Evolutionary conservation across 2,329 filamentous ascomycete species (phyloP).

Genomic region (Phialemonium atrogriseum): DNA sequence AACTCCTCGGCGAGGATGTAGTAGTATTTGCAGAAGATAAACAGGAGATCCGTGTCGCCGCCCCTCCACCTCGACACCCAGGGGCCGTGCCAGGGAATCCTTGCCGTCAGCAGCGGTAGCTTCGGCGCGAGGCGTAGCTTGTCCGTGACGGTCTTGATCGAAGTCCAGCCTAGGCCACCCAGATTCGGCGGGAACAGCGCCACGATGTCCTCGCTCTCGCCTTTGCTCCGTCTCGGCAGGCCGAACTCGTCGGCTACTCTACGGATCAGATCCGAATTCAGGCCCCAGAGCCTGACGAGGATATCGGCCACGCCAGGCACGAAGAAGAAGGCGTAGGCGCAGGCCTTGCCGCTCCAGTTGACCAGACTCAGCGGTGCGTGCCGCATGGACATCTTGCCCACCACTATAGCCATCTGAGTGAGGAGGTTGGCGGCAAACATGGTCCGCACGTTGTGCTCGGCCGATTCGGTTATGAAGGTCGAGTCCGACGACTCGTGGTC

Average conservation of each 20-base stretch:
- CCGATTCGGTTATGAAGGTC: slow-evolving; percentile 51
- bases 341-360: slow-evolving; percentile 82
- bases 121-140: slow-evolving; percentile 57
- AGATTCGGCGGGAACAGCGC: slow-evolving; percentile 62
- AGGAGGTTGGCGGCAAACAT: slow-evolving; percentile 78
- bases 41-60: slow-evolving; percentile 81
- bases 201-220: slow-evolving; percentile 56
- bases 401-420: slow-evolving; percentile 76
- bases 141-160: slow-evolving; percentile 38
- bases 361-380: slow-evolving; percentile 60
- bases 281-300: slow-evolving; percentile 71
- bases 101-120: slow-evolving; percentile 58
- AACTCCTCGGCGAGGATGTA: slow-evolving; percentile 72
- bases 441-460: slow-evolving; percentile 80
- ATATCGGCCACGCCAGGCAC: slow-evolving; percentile 80
- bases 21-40: slow-evolving; percentile 85
- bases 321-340: slow-evolving; percentile 90
- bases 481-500: slow-evolving; percentile 52
- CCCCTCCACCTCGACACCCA: slow-evolving; percentile 85
- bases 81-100: slow-evolving; percentile 75
- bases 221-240: slow-evolving; percentile 45
- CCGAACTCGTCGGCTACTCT: slow-evolving; percentile 64
- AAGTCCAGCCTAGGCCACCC: slow-evolving; percentile 48
- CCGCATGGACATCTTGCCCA: slow-evolving; percentile 78
- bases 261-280: slow-evolving; percentile 59